These are phyloP conservation scores for Umbelopsis isabellina DNA, from an alignment of 192 early-diverging fungal genomes.

Conservation along the genomic window DNA sequence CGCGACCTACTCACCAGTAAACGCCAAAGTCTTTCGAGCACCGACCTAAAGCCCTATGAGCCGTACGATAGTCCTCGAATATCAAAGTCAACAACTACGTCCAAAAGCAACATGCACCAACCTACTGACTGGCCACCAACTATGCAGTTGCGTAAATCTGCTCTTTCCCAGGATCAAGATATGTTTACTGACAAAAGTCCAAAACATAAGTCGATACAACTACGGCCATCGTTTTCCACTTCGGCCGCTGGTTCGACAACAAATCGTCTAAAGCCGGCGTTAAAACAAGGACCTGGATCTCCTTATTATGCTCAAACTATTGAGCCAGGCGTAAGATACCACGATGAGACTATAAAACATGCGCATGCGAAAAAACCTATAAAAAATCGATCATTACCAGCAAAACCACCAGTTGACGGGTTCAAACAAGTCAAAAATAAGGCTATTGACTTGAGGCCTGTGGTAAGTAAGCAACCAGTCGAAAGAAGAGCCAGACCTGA, in stretches of 20 bases:
- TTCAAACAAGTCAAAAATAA: constrained; percentile 11
- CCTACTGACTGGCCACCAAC: constrained; percentile 12
- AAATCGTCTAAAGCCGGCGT: not conserved
- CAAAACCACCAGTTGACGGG: not conserved
- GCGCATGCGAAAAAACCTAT: constrained; percentile 1
- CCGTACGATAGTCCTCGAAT: constrained; percentile 13
- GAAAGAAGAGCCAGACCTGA: constrained; percentile 5
- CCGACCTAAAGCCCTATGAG: constrained; percentile 8
- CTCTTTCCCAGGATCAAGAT: not conserved
- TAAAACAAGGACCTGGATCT: not conserved
- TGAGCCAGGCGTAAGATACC: constrained; percentile 2
- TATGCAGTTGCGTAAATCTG: not conserved
- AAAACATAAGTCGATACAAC: not conserved
- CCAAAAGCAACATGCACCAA: constrained; percentile 4
- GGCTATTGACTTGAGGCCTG: constrained; percentile 29
- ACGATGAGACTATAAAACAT: not conserved
- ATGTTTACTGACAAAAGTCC: not conserved
- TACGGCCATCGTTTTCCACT: constrained; percentile 3
- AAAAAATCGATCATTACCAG: constrained; percentile 12
- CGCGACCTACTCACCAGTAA: not conserved
- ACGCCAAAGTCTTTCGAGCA: constrained; percentile 22
- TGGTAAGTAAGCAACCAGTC: not conserved
- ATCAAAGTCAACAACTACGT: constrained; percentile 11
- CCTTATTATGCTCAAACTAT: constrained; percentile 16
- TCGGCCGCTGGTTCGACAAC: not conserved